Evolutionary conservation across 371 early-diverging fungal genomes (phyloP).

Genomic region (Rhizopus sp.): DNA sequence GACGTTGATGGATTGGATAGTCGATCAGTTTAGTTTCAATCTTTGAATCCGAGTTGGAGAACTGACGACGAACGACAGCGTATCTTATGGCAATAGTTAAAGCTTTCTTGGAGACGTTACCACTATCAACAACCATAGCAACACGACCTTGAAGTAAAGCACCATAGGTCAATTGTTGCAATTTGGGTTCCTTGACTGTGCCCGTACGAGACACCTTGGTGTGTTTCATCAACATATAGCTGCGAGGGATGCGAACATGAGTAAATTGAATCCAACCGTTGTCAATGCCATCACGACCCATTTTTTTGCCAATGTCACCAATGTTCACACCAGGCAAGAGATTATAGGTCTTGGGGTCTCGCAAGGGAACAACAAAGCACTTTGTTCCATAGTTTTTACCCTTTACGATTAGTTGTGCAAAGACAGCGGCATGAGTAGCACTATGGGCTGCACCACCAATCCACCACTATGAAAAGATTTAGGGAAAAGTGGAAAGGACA

Average conservation of each 20-base stretch:
- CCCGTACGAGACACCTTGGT: constrained; percentile 86
- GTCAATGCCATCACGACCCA: constrained; percentile 84
- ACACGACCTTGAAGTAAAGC: constrained; percentile 88
- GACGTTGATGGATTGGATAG: constrained; percentile 91
- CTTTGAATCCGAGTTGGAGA: constrained; percentile 46
- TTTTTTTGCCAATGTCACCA: constrained; percentile 77
- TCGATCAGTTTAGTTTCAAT: constrained; percentile 88
- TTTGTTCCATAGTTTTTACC: constrained; percentile 81
- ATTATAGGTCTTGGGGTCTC: constrained; percentile 61
- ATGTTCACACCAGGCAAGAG: constrained; percentile 66
- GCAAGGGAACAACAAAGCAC: constrained; percentile 75
- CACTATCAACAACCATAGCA: constrained; percentile 88
- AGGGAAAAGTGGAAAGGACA: not conserved
- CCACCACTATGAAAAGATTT: constrained; percentile 73
- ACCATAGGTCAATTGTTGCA: constrained; percentile 78
- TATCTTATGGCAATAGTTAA: constrained; percentile 90
- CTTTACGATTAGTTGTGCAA: constrained; percentile 79
- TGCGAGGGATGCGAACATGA: constrained; percentile 77
- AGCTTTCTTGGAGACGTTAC: constrained; percentile 88
- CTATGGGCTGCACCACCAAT: constrained; percentile 92
- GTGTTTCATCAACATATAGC: constrained; percentile 90
- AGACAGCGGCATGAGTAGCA: constrained; percentile 82
- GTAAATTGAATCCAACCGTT: constrained; percentile 89
- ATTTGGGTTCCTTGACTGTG: constrained; percentile 67
- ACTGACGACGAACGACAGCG: constrained; percentile 91